Evolutionary conservation across 1,284 basidiomycete genomes (phyloP).

Genomic region (Melampsora americana): DNA sequence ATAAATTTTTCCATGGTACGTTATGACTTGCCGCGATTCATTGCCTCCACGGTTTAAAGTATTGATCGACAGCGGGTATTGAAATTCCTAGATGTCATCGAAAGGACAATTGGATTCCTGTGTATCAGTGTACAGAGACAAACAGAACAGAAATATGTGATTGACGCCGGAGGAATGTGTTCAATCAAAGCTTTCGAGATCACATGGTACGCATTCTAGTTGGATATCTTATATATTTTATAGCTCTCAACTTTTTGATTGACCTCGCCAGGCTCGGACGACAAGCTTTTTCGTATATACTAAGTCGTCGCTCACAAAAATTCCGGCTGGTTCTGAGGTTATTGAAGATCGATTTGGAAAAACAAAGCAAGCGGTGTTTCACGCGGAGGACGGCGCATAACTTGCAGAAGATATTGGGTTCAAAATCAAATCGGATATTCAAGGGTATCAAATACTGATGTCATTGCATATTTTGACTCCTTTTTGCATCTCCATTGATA

Average conservation of each 20-base stretch:
- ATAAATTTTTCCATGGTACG: conserved; percentile 62
- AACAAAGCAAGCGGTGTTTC: neutral
- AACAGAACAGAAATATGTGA: conserved; percentile 15
- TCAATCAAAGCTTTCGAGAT: conserved; percentile 10
- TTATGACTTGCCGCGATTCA: conserved; percentile 27
- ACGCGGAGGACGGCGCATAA: neutral
- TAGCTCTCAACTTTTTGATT: neutral
- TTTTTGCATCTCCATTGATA: too few relatives aligned
- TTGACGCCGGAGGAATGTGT: conserved; percentile 17
- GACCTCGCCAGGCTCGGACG: conserved; percentile 21
- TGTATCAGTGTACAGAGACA: conserved; percentile 20
- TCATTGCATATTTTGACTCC: too few relatives aligned
- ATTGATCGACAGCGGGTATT: neutral
- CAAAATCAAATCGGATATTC: too few relatives aligned
- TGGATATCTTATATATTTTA: neutral
- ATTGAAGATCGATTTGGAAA: conserved; percentile 12
- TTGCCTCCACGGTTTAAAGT: neutral
- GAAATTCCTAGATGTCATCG: conserved; percentile 26
- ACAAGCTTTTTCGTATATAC: conserved; percentile 15
- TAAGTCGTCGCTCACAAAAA: conserved; percentile 17
- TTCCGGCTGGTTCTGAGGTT: conserved; percentile 16
- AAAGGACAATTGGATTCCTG: conserved; percentile 9
- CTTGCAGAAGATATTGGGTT: too few relatives aligned
- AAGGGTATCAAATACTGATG: too few relatives aligned
- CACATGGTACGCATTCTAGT: conserved; percentile 5